Evolutionary conservation across 768 basidiomycete genomes (phyloP).

Genomic region (Mycena vitilis): DNA sequence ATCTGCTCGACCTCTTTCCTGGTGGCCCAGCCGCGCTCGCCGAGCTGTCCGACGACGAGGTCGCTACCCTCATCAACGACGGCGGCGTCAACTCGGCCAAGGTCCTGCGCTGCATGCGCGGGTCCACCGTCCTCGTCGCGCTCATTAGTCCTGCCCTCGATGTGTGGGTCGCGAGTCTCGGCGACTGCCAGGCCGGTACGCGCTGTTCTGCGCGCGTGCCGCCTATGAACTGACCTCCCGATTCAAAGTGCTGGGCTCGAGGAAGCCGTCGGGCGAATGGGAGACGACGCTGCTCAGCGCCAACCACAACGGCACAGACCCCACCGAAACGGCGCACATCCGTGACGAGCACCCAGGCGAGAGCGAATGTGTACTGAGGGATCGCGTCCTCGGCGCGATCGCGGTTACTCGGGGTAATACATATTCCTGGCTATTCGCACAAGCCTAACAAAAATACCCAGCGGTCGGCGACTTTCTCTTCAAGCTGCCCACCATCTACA

Average conservation of each 20-base stretch:
- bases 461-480: slow-evolving; percentile 67
- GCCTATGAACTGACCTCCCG: background rate
- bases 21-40: slow-evolving; percentile 43
- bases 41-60: slow-evolving; percentile 51
- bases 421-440: background rate
- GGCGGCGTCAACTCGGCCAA: slow-evolving; percentile 47
- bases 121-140: slow-evolving; percentile 62
- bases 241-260: slow-evolving; percentile 55
- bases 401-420: slow-evolving; percentile 64
- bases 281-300: slow-evolving; percentile 53
- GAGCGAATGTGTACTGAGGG: slow-evolving; percentile 52
- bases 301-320: slow-evolving; percentile 63
- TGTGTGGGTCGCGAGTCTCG: slow-evolving; percentile 68
- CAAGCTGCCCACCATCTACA: slow-evolving; percentile 63
- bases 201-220: slow-evolving; percentile 3
- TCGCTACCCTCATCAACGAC: slow-evolving; percentile 57
- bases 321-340: slow-evolving; percentile 54
- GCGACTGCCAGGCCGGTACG: slow-evolving; percentile 67
- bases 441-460: slow-evolving; percentile 35
- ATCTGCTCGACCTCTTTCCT: slow-evolving; percentile 57
- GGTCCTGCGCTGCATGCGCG: slow-evolving; percentile 61
- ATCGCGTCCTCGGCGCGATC: slow-evolving; percentile 65
- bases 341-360: slow-evolving; percentile 61
- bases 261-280: slow-evolving; percentile 50
- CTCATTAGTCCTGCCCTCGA: slow-evolving; percentile 58